phyloP scores from a whole-genome alignment of 2,329 filamentous ascomycete genomes.

The Xylaria sp. region DNA sequence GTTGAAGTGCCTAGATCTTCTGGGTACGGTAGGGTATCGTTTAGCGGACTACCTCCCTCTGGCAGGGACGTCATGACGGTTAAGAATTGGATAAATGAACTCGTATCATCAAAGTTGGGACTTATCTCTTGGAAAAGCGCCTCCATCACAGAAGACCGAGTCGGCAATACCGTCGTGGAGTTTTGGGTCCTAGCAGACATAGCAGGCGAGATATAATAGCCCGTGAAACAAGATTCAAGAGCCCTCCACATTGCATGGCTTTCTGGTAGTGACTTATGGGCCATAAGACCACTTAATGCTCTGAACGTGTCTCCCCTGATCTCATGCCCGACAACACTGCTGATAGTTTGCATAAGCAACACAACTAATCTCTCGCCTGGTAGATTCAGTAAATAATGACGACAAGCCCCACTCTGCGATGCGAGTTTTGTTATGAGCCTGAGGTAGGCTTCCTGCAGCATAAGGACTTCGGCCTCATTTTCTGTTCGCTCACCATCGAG shows the following conservation, averaged over 20 bases:
- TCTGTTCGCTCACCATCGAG: slow-evolving; percentile 75
- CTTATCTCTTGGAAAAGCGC: slow-evolving; percentile 79
- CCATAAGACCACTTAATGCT: slow-evolving; percentile 78
- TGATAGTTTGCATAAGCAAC: slow-evolving; percentile 81
- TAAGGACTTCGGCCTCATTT: slow-evolving; percentile 87
- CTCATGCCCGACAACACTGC: slow-evolving; percentile 77
- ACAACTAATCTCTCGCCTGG: slow-evolving; percentile 75
- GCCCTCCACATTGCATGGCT: slow-evolving; percentile 81
- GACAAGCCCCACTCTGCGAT: slow-evolving; percentile 75
- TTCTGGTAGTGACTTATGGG: slow-evolving; percentile 74
- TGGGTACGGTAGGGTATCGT: slow-evolving; percentile 85
- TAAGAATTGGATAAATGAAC: slow-evolving; percentile 83
- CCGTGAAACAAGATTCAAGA: slow-evolving; percentile 82
- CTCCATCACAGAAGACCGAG: slow-evolving; percentile 59
- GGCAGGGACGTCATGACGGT: slow-evolving; percentile 76
- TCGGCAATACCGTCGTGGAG: slow-evolving; percentile 49
- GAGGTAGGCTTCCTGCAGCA: slow-evolving; percentile 96
- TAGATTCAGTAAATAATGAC: slow-evolving; percentile 76
- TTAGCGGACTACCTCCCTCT: slow-evolving; percentile 67
- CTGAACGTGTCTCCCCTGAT: slow-evolving; percentile 86
- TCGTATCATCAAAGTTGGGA: slow-evolving; percentile 83
- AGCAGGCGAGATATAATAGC: slow-evolving; percentile 56
- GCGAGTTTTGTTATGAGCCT: slow-evolving; percentile 86
- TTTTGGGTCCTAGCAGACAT: slow-evolving; percentile 42
- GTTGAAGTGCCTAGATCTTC: slow-evolving; percentile 82